phyloP scores from a whole-genome alignment of 2,329 filamentous ascomycete genomes.

The Zasmidium cellare region DNA sequence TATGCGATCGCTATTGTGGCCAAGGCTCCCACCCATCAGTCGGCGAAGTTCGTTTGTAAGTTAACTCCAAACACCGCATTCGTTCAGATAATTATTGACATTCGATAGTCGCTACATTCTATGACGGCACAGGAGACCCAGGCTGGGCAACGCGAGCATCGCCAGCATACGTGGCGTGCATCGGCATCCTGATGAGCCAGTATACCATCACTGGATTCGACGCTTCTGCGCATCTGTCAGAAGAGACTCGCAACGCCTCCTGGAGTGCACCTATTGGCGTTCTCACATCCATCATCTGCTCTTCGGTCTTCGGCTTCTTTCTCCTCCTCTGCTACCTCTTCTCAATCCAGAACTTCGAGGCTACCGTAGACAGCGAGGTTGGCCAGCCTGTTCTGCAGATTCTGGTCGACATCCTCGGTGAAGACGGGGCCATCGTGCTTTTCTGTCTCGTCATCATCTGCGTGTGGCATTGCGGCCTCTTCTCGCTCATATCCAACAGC shows the following conservation, averaged over 20 bases:
- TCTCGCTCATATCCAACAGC: slow-evolving; percentile 58
- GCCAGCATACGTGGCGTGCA: slow-evolving; percentile 56
- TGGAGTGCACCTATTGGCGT: slow-evolving; percentile 61
- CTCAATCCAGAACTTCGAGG: slow-evolving; percentile 58
- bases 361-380: slow-evolving; percentile 47
- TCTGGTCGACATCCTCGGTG: slow-evolving; percentile 57
- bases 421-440: slow-evolving; percentile 56
- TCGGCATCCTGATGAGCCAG: slow-evolving; percentile 56
- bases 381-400: slow-evolving; percentile 60
- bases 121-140: slow-evolving; percentile 54
- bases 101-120: slow-evolving; percentile 44
- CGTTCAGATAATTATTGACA: background rate
- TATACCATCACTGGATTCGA: slow-evolving; percentile 58
- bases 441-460: slow-evolving; percentile 60
- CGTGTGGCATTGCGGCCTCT: slow-evolving; percentile 62
- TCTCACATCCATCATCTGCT: slow-evolving; percentile 57
- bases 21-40: slow-evolving; percentile 58
- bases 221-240: slow-evolving; percentile 57
- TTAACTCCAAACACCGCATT: background rate
- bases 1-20: slow-evolving; percentile 58
- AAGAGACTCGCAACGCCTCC: slow-evolving; percentile 58
- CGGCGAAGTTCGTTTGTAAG: slow-evolving; percentile 54
- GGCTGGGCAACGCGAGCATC: slow-evolving; percentile 57
- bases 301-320: slow-evolving; percentile 60
- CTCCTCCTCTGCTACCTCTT: slow-evolving; percentile 60